These are phyloP conservation scores for Ustilago esculenta DNA, from an alignment of 1,284 basidiomycete species.

Conservation along the genomic window DNA sequence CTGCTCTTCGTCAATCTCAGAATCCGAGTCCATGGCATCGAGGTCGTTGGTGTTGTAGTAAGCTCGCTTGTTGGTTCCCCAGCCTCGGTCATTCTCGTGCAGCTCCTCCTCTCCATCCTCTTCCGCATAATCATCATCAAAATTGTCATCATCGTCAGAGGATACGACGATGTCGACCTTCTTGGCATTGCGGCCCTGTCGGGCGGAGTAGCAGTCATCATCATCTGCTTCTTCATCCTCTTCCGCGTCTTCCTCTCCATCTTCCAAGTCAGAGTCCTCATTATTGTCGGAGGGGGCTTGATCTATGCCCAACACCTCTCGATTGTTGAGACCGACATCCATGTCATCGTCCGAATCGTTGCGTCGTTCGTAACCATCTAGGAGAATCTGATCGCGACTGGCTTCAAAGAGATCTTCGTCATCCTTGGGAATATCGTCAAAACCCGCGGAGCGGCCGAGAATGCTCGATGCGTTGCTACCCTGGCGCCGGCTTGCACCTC, in stretches of 20 bases:
- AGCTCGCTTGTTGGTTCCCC: conserved; percentile 63
- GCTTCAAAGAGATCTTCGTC: conserved; percentile 59
- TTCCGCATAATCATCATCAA: conserved; percentile 76
- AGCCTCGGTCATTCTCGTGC: conserved; percentile 71
- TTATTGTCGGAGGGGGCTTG: conserved; percentile 55
- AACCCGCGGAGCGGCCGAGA: conserved; percentile 39
- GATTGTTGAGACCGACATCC: conserved; percentile 53
- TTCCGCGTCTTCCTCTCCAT: conserved; percentile 62
- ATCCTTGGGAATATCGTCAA: conserved; percentile 55
- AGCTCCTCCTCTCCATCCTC: conserved; percentile 70
- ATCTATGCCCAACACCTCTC: conserved; percentile 55
- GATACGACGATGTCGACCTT: conserved; percentile 32
- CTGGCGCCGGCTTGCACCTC: conserved; percentile 17
- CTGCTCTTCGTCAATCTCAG: conserved; percentile 68
- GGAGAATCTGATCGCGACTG: conserved; percentile 78
- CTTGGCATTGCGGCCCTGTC: conserved; percentile 15
- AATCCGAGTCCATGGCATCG: conserved; percentile 62
- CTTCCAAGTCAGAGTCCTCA: conserved; percentile 36
- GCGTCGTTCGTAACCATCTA: conserved; percentile 68
- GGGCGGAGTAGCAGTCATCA: conserved; percentile 21
- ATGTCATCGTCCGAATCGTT: conserved; percentile 46
- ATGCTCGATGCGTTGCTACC: conserved; percentile 16
- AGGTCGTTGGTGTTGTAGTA: conserved; percentile 64
- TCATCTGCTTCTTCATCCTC: conserved; percentile 65
- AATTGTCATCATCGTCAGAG: conserved; percentile 42